Evolutionary conservation across 2,329 filamentous ascomycete genomes (phyloP).

Genomic region (Hypoxylon sp.): DNA sequence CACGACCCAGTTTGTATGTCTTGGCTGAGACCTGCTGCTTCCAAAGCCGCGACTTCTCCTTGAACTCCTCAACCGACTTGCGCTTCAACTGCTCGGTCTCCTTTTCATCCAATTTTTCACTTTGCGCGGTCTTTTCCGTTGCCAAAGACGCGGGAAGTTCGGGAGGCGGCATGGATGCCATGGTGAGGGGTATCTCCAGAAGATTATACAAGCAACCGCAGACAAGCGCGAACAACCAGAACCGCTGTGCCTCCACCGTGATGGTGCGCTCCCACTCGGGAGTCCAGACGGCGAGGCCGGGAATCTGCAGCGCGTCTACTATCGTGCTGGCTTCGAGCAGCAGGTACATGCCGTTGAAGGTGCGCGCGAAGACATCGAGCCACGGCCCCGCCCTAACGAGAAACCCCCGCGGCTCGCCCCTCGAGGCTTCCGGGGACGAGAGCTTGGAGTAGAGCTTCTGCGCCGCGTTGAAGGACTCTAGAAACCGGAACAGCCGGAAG

Average conservation of each 20-base stretch:
- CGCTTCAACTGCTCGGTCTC: constrained; percentile 54
- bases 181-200: constrained; percentile 59
- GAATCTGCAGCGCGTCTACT: constrained; percentile 64
- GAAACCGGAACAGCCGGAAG: constrained; percentile 78
- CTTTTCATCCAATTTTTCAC: constrained; percentile 51
- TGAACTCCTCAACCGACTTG: constrained; percentile 54
- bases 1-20: constrained; percentile 59
- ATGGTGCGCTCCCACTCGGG: constrained; percentile 63
- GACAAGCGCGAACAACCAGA: constrained; percentile 77
- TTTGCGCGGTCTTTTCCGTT: constrained; percentile 37
- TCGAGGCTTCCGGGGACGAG: constrained; percentile 35
- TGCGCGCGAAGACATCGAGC: constrained; percentile 70
- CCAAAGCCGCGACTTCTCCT: constrained; percentile 54
- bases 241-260: constrained; percentile 73
- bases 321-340: constrained; percentile 76
- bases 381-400: constrained; percentile 54
- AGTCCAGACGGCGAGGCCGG: constrained; percentile 67
- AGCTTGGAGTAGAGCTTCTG: constrained; percentile 58
- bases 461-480: constrained; percentile 70
- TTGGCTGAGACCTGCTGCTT: constrained; percentile 52
- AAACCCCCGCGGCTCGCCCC: constrained; percentile 43
- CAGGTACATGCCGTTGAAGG: constrained; percentile 76
- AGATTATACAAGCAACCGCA: constrained; percentile 64
- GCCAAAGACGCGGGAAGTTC: constrained; percentile 48
- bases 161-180: constrained; percentile 57